These are phyloP conservation scores for Blastocystis hominis DNA, from an alignment of 352 stramenopile species.

Conservation along the genomic window DNA sequence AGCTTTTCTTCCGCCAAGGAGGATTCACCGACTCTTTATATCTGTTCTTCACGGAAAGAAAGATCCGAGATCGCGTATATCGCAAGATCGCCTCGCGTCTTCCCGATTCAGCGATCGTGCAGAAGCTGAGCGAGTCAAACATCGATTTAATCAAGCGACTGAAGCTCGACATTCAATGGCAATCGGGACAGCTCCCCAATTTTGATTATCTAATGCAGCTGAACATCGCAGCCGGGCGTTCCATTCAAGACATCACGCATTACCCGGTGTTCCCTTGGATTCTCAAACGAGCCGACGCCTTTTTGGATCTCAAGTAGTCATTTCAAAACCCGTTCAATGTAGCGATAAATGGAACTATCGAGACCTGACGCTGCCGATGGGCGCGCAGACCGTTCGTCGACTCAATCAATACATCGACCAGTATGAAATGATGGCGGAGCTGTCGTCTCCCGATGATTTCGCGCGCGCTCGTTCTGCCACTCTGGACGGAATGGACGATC, in stretches of 20 bases:
- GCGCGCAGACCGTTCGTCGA: conserved; percentile 75
- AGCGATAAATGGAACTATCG: conserved; percentile 75
- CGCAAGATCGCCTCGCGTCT: neutral
- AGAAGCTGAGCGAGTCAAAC: neutral
- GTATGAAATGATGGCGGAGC: conserved; percentile 13
- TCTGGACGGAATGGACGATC: conserved; percentile 63
- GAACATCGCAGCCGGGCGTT: conserved; percentile 82
- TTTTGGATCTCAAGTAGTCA: conserved; percentile 68
- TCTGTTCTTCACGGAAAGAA: neutral
- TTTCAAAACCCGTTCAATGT: neutral
- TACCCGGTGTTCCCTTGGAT: conserved; percentile 94
- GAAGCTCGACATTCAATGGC: conserved; percentile 6
- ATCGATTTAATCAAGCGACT: neutral
- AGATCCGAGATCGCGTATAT: neutral
- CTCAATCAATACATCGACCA: conserved; percentile 67
- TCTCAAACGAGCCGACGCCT: conserved; percentile 80
- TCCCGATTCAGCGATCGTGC: neutral
- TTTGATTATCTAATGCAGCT: conserved; percentile 89
- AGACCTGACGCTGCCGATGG: conserved; percentile 88
- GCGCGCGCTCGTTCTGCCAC: neutral
- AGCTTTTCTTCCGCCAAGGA: conserved; percentile 1
- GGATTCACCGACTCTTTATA: neutral
- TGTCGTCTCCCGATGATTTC: conserved; percentile 25
- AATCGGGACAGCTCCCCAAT: conserved; percentile 2
- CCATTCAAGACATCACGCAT: conserved; percentile 90